phyloP scores from a whole-genome alignment of 2,329 filamentous ascomycete genomes.

The Neonectria punicea region DNA sequence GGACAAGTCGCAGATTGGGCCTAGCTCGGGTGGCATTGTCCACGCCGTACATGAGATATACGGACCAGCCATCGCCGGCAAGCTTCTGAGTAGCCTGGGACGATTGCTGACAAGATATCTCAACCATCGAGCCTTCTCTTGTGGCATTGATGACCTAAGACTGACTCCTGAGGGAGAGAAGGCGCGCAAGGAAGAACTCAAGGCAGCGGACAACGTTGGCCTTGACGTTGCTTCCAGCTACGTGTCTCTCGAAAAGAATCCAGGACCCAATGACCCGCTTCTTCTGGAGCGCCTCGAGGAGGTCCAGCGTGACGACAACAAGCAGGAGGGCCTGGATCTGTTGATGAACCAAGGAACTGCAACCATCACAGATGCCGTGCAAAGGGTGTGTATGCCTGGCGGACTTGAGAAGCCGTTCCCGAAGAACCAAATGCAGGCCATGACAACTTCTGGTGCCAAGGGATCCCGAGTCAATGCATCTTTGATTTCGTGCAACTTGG shows the following conservation, averaged over 20 bases:
- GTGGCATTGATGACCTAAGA: conserved; percentile 94
- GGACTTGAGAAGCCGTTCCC: conserved; percentile 93
- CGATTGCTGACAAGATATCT: conserved; percentile 89
- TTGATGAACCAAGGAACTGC: conserved; percentile 79
- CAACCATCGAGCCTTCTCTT: conserved; percentile 95
- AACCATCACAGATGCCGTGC: conserved; percentile 81
- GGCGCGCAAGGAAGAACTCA: conserved; percentile 74
- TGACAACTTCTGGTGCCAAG: conserved; percentile 97
- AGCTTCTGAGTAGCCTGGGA: conserved; percentile 88
- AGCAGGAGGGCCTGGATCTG: conserved; percentile 90
- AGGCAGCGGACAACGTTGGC: conserved; percentile 75
- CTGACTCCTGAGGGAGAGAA: conserved; percentile 84
- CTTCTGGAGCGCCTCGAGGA: conserved; percentile 85
- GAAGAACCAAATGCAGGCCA: conserved; percentile 98
- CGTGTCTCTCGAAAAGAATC: conserved; percentile 79
- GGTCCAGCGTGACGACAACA: conserved; percentile 88
- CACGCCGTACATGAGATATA: conserved; percentile 95
- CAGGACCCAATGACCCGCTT: conserved; percentile 73
- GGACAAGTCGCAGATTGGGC: conserved; percentile 95
- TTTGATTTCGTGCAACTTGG: conserved; percentile 96
- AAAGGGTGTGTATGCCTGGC: conserved; percentile 79
- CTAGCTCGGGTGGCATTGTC: conserved; percentile 85
- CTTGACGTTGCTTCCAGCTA: conserved; percentile 86
- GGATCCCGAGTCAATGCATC: conserved; percentile 94
- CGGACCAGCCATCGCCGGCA: conserved; percentile 86